Percentiles rank a stretch among this genome's conserved stretches.
Evolutionary conservation across 345 rosid species (phyloP).

Genomic region (Rhizophora mangle): DNA sequence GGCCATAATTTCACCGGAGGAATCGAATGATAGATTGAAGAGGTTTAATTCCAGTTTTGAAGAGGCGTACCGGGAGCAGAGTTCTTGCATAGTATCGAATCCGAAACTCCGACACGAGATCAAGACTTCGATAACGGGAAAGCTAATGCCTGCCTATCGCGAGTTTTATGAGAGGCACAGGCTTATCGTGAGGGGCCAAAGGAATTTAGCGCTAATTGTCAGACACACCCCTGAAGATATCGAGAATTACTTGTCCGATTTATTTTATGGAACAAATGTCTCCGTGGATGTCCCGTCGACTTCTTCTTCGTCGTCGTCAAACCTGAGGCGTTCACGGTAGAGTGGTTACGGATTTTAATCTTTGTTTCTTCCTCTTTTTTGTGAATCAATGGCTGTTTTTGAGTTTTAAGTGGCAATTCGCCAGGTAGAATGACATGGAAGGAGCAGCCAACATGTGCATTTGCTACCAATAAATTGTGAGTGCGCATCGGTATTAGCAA

Average conservation of each 20-base stretch:
- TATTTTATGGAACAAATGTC: not conserved
- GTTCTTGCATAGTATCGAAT: constrained; percentile 40
- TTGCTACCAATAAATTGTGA: too few relatives aligned
- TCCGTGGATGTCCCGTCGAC: not conserved
- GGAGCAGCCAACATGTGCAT: too few relatives aligned
- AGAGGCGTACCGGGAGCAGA: constrained; percentile 42
- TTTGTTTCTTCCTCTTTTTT: not conserved
- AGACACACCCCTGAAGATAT: constrained; percentile 13
- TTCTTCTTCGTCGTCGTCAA: not conserved
- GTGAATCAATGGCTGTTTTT: not conserved
- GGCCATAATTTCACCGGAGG: constrained; percentile 26
- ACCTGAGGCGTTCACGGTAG: not conserved
- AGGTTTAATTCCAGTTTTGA: constrained; percentile 47
- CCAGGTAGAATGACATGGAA: too few relatives aligned
- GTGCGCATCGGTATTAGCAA: too few relatives aligned
- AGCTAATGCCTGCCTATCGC: constrained; percentile 38
- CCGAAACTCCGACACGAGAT: constrained; percentile 50
- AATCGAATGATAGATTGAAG: constrained; percentile 36
- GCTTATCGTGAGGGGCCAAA: not conserved
- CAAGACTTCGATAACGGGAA: constrained; percentile 37
- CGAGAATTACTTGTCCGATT: constrained; percentile 3
- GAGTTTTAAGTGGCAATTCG: too few relatives aligned
- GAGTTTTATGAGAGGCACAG: constrained; percentile 42
- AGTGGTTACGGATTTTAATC: not conserved
- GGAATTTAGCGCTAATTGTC: constrained; percentile 10